A percentile compares a stretch with the other conserved stretches of the same genome.
Conservation (phyloP, 1,139 yeast genomes). For the Taphrina confusa region DNA sequence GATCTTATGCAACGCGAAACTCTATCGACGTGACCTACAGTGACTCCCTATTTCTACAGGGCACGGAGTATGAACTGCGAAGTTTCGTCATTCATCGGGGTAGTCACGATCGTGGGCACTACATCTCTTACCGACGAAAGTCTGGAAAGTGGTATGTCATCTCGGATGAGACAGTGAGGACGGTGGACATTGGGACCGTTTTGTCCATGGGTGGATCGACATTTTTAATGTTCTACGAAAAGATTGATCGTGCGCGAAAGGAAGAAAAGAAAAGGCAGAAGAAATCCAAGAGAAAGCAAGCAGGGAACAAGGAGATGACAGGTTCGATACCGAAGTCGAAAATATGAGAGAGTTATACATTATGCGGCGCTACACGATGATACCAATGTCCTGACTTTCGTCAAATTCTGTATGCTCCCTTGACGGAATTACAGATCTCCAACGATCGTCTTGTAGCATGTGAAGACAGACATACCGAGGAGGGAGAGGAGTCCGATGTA, state of each 20-base stretch:
- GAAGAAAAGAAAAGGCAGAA: slow-evolving; percentile 9
- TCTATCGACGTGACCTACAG: slow-evolving; percentile 14
- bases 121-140: slow-evolving; percentile 29
- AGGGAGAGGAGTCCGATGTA: slow-evolving; percentile 27
- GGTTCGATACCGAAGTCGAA: background rate
- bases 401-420: no score
- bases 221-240: slow-evolving; percentile 28
- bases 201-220: slow-evolving; percentile 8
- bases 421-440: background rate
- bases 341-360: no score
- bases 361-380: no score
- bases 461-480: slow-evolving; percentile 14
- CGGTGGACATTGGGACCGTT: background rate
- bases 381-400: background rate
- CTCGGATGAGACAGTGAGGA: slow-evolving; percentile 30
- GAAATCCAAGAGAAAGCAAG: background rate
- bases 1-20: slow-evolving; percentile 26
- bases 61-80: slow-evolving; percentile 12
- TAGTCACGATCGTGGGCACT: slow-evolving; percentile 28
- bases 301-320: no score
- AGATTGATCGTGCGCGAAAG: slow-evolving; percentile 13
- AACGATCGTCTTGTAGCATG: slow-evolving; percentile 21
- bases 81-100: slow-evolving; percentile 31
- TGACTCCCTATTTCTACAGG: background rate
- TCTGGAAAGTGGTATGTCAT: slow-evolving; percentile 16